Evolutionary conservation across 495 filamentous ascomycete genomes (phyloP), one percentile per base, ranked within the genome.

Genomic region (Trichoderma erinaceum): DNA sequence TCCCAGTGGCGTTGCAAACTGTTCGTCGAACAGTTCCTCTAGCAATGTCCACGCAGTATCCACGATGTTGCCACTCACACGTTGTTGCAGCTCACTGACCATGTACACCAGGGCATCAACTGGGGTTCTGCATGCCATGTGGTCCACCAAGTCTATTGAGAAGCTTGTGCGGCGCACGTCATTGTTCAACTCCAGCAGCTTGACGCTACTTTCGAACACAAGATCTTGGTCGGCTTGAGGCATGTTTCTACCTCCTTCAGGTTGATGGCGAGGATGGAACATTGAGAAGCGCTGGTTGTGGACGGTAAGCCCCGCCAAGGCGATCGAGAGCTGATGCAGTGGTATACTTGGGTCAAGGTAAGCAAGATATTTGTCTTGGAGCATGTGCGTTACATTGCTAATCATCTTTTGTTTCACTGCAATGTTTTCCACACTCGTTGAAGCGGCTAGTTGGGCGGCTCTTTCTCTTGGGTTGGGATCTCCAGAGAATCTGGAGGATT

Each of bases 291-390:
- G 70, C 21, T 78, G 76, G n/a, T 71, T 74, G 66, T 69, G 70
- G 13, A 79, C 71, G 1, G 75, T 82, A 72, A 69, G 56, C 41
- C 68, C 68, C 4, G 74, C 69, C 27, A 70, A 67, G 41, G 70
- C 35, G 4, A 70, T 27, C 3, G 71, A 69, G 12, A 78, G 65
- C 8, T 58, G 58, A 6, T 79, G 73, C 21, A 85, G 71, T 15
- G 83, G 83, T 10, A 81, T 76, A 10, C 66, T 72, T 71, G 79
- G 78, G 67, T 86, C 79, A 68, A 79, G 82, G 67, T 82, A 70
- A 29, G 72, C 68, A 1, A 85, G 73, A 69, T 83, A 85, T 32
- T 77, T 76, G 38, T 82, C 79, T 64, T 81, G 78, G 3, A 80
- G 70, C 4, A 71, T 58, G 15, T 48, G 46, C 16, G 78, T 76